These are phyloP conservation scores for Tieghemiomyces parasiticus DNA, from an alignment of 192 early-diverging fungal genomes.

Conservation along the genomic window DNA sequence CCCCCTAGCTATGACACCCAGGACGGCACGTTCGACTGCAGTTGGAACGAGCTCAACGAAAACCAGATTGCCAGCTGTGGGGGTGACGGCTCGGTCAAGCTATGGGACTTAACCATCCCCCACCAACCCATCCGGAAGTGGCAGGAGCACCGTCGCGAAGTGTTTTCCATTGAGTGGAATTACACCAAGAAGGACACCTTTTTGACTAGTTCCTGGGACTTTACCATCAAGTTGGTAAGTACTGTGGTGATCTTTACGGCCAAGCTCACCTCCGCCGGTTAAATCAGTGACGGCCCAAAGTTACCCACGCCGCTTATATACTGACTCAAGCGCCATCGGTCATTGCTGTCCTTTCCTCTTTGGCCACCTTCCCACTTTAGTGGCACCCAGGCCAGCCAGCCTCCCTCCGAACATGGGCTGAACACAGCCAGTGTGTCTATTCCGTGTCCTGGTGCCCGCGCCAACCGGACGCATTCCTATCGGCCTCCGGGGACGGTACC, in stretches of 20 bases:
- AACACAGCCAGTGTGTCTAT: constrained; percentile 91
- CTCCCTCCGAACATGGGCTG: constrained; percentile 74
- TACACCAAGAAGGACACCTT: constrained; percentile 77
- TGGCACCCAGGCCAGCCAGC: constrained; percentile 70
- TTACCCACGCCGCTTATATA: no score
- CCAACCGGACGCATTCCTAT: constrained; percentile 60
- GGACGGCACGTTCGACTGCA: constrained; percentile 88
- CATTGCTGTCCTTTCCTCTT: constrained; percentile 6
- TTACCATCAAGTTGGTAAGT: constrained; percentile 77
- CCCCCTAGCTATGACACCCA: constrained; percentile 77
- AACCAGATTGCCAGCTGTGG: constrained; percentile 81
- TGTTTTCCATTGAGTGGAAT: constrained; percentile 93
- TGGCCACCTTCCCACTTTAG: constrained; percentile 20
- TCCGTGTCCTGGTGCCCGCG: constrained; percentile 73
- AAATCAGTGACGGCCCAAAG: no score
- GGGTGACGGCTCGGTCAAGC: constrained; percentile 90
- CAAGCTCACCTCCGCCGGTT: no score
- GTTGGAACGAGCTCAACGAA: constrained; percentile 94
- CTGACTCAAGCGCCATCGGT: no score
- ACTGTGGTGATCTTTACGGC: no score
- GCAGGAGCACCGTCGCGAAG: constrained; percentile 87
- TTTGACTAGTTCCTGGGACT: constrained; percentile 89
- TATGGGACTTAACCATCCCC: constrained; percentile 76
- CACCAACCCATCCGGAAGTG: constrained; percentile 64
- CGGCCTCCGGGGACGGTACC: constrained; percentile 80